A percentile compares a stretch with the other conserved stretches of the same genome.
Conservation (phyloP, 116 monocot genomes). For the Iris pallida region DNA sequence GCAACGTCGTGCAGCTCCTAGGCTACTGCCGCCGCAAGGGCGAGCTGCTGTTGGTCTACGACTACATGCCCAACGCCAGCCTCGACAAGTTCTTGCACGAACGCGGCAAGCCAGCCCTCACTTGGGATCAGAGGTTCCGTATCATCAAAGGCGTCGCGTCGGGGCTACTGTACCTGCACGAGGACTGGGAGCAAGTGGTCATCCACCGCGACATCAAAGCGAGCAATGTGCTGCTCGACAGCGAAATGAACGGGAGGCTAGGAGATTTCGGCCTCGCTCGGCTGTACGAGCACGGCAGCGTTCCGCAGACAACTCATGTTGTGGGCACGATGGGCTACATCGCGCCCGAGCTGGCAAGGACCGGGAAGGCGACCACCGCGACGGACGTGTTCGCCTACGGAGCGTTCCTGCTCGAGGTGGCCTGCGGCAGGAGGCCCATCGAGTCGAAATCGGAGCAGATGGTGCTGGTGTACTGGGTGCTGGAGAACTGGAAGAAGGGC, state of each 20-base stretch:
- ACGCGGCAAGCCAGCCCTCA: not conserved
- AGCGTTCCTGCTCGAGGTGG: slow-evolving; percentile 19
- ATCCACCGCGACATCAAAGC: slow-evolving; percentile 41
- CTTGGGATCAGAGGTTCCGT: slow-evolving; percentile 10
- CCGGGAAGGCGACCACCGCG: slow-evolving; percentile 15
- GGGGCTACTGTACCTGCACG: slow-evolving; percentile 28
- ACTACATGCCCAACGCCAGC: slow-evolving; percentile 13
- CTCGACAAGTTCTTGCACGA: not conserved
- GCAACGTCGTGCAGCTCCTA: slow-evolving; percentile 5
- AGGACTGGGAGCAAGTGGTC: slow-evolving; percentile 30
- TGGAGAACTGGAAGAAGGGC: slow-evolving; percentile 1
- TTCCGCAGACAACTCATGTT: slow-evolving; percentile 6
- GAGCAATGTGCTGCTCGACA: slow-evolving; percentile 25
- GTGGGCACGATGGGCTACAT: slow-evolving; percentile 17
- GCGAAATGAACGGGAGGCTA: slow-evolving; percentile 10
- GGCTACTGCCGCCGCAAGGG: slow-evolving; percentile 1
- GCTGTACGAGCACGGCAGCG: slow-evolving; percentile 8
- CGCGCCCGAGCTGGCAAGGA: slow-evolving; percentile 14
- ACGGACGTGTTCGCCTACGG: slow-evolving; percentile 22
- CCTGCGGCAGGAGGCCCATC: slow-evolving; percentile 19
- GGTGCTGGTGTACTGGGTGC: slow-evolving; percentile 15
- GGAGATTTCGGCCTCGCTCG: slow-evolving; percentile 14
- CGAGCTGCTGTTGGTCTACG: slow-evolving; percentile 6
- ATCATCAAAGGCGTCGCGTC: slow-evolving; percentile 23
- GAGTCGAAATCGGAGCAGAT: slow-evolving; percentile 5